Conservation (phyloP, 164 flowering plant genomes). For the Liquidambar formosana region DNA sequence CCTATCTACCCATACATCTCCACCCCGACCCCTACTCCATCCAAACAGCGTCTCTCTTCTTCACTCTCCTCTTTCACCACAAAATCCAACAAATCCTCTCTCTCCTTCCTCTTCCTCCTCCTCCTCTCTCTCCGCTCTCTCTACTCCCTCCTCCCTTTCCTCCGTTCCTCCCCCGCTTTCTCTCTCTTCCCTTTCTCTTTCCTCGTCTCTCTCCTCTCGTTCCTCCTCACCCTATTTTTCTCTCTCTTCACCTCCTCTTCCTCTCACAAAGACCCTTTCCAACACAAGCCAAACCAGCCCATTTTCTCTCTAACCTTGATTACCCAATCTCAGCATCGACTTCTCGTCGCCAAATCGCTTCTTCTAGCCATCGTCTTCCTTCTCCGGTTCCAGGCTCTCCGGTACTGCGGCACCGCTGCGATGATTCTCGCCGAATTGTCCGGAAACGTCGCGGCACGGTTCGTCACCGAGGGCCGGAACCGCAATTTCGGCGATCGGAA, state of each 20-base stretch:
- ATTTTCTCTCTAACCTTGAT: slow-evolving; percentile 37
- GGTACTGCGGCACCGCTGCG: slow-evolving; percentile 77
- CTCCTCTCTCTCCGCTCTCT: slow-evolving; percentile 78
- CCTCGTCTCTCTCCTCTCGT: slow-evolving; percentile 34
- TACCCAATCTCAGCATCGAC: slow-evolving; percentile 43
- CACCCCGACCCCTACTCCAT: slow-evolving; percentile 75
- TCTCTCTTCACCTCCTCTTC: slow-evolving; percentile 32
- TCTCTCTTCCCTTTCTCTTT: slow-evolving; percentile 33
- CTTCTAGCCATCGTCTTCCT: slow-evolving; percentile 68
- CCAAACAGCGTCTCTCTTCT: slow-evolving; percentile 53
- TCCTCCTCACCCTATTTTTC: slow-evolving; percentile 33
- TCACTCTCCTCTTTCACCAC: slow-evolving; percentile 10
- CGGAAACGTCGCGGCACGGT: slow-evolving; percentile 67
- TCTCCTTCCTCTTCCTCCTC: slow-evolving; percentile 61
- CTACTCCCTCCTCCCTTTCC: slow-evolving; percentile 68
- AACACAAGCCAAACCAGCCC: slow-evolving; percentile 24
- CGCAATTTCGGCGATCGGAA: slow-evolving; percentile 8
- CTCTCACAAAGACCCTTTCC: slow-evolving; percentile 22
- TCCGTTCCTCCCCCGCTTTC: slow-evolving; percentile 42
- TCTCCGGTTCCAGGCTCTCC: slow-evolving; percentile 82
- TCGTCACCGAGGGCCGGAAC: slow-evolving; percentile 28
- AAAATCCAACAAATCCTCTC: slow-evolving; percentile 31
- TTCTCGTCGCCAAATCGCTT: slow-evolving; percentile 51
- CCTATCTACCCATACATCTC: slow-evolving; percentile 36
- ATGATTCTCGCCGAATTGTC: slow-evolving; percentile 84